phyloP scores from a whole-genome alignment of 768 basidiomycete genomes.

The Rickenella mellea region DNA sequence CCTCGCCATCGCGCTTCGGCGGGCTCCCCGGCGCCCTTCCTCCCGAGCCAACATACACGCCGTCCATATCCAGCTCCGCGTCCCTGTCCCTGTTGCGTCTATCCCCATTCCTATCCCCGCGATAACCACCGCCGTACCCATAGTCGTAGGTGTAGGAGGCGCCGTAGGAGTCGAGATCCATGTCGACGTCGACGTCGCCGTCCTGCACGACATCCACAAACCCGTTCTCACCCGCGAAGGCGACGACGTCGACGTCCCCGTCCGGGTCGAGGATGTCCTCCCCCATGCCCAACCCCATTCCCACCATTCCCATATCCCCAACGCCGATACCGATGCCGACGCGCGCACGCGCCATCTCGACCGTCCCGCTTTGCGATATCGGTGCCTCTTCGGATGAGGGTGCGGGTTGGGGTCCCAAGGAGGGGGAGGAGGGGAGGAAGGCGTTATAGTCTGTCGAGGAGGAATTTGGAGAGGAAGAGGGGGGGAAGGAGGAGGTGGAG shows the following conservation, averaged over 20 bases:
- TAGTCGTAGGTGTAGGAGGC: neutral
- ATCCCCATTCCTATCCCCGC: conserved; percentile 5
- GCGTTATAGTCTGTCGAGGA: conserved; percentile 3
- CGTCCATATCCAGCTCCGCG: conserved; percentile 30
- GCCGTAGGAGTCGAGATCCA: conserved; percentile 12
- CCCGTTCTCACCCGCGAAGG: too few species aligned
- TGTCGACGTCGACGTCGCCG: conserved; percentile 11
- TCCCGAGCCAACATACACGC: conserved; percentile 22
- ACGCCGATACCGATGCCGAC: neutral
- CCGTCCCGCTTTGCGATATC: conserved; percentile 14
- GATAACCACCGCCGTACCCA: conserved; percentile 1
- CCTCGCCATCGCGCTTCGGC: conserved; percentile 30
- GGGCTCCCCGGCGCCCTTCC: conserved; percentile 36
- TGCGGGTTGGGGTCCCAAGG: conserved; percentile 26
- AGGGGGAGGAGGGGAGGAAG: conserved; percentile 14
- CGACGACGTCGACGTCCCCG: conserved; percentile 10
- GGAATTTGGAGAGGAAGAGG: neutral
- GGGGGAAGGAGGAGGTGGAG: conserved; percentile 6
- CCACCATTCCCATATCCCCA: neutral
- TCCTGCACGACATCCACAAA: too few species aligned
- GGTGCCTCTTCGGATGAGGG: conserved; percentile 23
- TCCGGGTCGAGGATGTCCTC: conserved; percentile 8
- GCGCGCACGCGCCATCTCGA: neutral
- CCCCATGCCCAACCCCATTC: neutral
- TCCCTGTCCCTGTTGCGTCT: neutral